A percentile compares a stretch with the other conserved stretches of the same genome.
These are phyloP conservation scores for Pseudonectria buxi DNA, from an alignment of 2,329 filamentous ascomycete species.

Conservation along the genomic window DNA sequence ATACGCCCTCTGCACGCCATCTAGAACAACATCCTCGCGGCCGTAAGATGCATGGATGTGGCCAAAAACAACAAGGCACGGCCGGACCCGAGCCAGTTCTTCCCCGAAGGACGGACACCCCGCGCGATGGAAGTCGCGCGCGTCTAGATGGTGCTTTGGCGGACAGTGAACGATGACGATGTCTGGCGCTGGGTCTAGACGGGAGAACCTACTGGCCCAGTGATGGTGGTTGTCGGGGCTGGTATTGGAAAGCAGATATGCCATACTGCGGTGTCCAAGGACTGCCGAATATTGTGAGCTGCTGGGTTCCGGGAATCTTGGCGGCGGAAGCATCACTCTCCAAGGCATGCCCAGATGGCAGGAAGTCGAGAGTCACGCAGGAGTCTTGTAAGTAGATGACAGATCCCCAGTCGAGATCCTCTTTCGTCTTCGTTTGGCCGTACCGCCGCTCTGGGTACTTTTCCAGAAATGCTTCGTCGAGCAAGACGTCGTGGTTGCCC, in stretches of 20 bases:
- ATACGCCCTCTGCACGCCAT: constrained; percentile 10
- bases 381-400: constrained; percentile 16
- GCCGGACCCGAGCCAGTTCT: constrained; percentile 12
- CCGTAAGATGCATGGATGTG: constrained; percentile 20
- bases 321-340: neutral
- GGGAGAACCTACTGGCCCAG: constrained; percentile 9
- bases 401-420: constrained; percentile 15
- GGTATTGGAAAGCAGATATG: neutral
- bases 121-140: constrained; percentile 15
- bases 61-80: constrained; percentile 16
- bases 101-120: constrained; percentile 16
- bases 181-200: constrained; percentile 5
- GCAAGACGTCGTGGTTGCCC: constrained; percentile 62
- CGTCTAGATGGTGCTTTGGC: constrained; percentile 18
- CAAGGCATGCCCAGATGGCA: neutral
- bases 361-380: constrained; percentile 6
- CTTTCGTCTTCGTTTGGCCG: constrained; percentile 4
- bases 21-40: constrained; percentile 13
- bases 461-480: constrained; percentile 45
- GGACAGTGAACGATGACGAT: constrained; percentile 21
- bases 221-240: constrained; percentile 4
- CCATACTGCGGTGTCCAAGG: constrained; percentile 16
- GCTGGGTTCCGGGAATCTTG: constrained; percentile 1
- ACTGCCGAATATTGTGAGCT: constrained; percentile 13
- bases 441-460: constrained; percentile 11